Base-by-base conservation (phyloP, 108 stramenopile genomes). In the Cyclotella kingstonii region DNA sequence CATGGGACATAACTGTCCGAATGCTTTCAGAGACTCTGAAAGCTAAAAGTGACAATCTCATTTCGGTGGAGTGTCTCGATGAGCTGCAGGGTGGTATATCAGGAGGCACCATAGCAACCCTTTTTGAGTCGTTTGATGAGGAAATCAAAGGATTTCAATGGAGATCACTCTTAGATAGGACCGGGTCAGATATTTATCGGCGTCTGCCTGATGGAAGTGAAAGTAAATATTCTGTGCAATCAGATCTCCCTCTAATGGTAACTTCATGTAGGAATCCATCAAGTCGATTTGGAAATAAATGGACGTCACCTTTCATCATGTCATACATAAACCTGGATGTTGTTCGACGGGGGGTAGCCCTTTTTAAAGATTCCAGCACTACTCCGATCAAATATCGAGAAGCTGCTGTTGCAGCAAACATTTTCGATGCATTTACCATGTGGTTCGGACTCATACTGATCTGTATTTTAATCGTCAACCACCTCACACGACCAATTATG, bases 1-100 rank as follows among this genome's bases (percentile, higher is more conserved):
- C 96, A 4, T 92, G 87, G 87, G 94, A 97, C 81, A 31, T 95
- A 5, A 77, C 74, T 9, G 75, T 74, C 12, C 53, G 60, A 40
- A 39, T 69, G n/a, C 8, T 88, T 39, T 66, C 75, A 26, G 64
- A 84, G 34, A 33, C 41, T 12, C 52, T 84, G 19, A 42, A 40
- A 19, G 48, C 77, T 29, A 69, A 77, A 7, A 54, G 45, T 15
- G 76, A 75, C 15, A 45, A 64, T 1, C 81, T 83, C 10, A 56
- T 66, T 41, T 54, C 30, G 19, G 71, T 84, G 19, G 68, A 68
- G 21, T 86, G 62, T 60, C 61, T 65, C 21, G 63, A 90, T 74
- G 84, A 84, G 63, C 11, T 77, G 17, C 43, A 46, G 6, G 62
- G 79, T 11, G 73, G 49, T 11, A 67, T 70, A 14, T 77, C 83